Evolutionary conservation across 208 protist genomes (phyloP).

Genomic region (Kentomonas sorsogonicus): DNA sequence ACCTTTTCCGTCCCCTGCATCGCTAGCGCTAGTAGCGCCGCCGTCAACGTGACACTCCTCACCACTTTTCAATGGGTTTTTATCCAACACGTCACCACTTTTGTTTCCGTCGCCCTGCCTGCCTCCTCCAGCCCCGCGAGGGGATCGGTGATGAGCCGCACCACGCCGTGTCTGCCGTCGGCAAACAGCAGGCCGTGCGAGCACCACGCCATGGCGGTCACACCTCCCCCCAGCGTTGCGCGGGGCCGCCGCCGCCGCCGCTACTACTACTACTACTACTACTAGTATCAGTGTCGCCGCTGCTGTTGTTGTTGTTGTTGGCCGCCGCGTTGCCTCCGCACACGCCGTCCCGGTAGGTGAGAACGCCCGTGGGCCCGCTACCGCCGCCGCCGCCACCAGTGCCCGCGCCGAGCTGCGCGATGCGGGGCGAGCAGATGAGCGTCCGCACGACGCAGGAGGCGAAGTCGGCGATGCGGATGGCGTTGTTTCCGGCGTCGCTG

Average conservation of each 20-base stretch:
- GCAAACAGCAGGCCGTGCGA: constrained; percentile 8
- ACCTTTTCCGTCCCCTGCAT: neutral
- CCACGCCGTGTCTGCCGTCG: neutral
- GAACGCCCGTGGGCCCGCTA: too few species aligned
- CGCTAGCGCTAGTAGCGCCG: neutral
- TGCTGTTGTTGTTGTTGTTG: too few species aligned
- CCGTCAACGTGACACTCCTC: too few species aligned
- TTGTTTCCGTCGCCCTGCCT: neutral
- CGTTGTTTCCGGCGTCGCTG: constrained; percentile 35
- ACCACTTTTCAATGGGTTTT: too few species aligned
- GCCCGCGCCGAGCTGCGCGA: neutral
- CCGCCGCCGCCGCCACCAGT: neutral
- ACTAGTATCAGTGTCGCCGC: too few species aligned
- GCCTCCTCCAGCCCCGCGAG: neutral
- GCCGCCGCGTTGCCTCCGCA: neutral
- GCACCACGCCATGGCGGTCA: neutral
- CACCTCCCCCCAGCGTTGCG: neutral
- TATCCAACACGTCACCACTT: too few species aligned
- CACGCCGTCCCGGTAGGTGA: neutral
- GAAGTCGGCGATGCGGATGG: constrained; percentile 35
- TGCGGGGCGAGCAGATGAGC: constrained; percentile 1
- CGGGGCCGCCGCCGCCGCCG: neutral
- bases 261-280: too few species aligned
- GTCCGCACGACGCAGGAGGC: constrained; percentile 29
- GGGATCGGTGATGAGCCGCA: constrained; percentile 2